Conservation (phyloP, 805 yeast genomes). For the Spathaspora passalidarum region DNA sequence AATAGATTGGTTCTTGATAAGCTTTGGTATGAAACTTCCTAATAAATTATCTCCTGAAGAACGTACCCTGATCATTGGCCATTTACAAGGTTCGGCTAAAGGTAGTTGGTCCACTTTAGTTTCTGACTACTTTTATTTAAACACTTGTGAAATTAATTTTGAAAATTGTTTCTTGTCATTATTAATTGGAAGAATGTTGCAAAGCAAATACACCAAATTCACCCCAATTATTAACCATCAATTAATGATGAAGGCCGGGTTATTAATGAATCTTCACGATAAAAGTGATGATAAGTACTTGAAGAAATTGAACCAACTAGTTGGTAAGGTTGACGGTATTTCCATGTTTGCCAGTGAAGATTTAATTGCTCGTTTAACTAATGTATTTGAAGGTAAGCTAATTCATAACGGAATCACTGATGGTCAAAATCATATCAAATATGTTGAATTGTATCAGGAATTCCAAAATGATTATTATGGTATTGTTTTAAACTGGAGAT, state of each 20-base stretch:
- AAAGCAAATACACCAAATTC: conserved; percentile 17
- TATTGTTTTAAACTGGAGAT: conserved; percentile 33
- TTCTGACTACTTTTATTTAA: conserved; percentile 25
- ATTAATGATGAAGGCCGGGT: conserved; percentile 22
- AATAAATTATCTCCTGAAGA: conserved; percentile 12
- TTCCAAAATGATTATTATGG: conserved; percentile 19
- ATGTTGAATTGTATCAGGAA: conserved; percentile 25
- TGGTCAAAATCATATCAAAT: conserved; percentile 28
- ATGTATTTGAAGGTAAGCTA: conserved; percentile 19
- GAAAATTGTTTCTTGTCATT: conserved; percentile 32
- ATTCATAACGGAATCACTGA: conserved; percentile 24
- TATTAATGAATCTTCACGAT: conserved; percentile 29
- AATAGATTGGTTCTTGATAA: conserved; percentile 23
- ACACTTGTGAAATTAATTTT: conserved; percentile 27
- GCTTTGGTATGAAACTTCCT: conserved; percentile 29
- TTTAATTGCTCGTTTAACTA: conserved; percentile 25
- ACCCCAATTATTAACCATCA: conserved; percentile 18
- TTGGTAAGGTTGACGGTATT: conserved; percentile 30
- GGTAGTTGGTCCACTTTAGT: conserved; percentile 13
- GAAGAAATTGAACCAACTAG: conserved; percentile 19
- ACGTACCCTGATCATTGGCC: conserved; percentile 15
- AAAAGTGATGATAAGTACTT: conserved; percentile 23
- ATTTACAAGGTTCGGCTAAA: conserved; percentile 4
- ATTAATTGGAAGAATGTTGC: conserved; percentile 25
- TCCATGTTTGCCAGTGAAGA: conserved; percentile 25